Evolutionary conservation across 106 monocot species (phyloP).

Genomic region (Dactylorhiza incarnata): DNA sequence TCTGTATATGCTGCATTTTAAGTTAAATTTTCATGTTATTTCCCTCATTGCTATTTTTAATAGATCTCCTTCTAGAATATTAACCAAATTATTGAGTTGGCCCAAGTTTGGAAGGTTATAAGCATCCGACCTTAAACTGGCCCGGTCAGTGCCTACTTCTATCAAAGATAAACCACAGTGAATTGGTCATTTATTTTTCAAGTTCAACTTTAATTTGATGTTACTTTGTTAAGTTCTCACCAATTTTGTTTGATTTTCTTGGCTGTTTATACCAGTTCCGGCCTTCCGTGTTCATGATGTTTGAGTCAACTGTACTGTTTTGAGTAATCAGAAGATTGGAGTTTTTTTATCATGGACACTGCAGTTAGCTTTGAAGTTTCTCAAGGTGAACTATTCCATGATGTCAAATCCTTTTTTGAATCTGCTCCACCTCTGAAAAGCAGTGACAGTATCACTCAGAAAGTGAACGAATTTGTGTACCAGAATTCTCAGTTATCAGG

Average conservation of each 20-base stretch:
- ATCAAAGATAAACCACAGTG: too few species aligned
- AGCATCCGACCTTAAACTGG: too few species aligned
- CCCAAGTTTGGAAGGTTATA: too few species aligned
- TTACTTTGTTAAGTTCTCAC: not conserved
- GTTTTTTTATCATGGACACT: slow-evolving; percentile 5
- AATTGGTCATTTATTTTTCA: too few species aligned
- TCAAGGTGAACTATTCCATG: slow-evolving; percentile 3
- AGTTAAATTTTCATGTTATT: too few species aligned
- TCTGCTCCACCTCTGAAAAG: slow-evolving; percentile 57
- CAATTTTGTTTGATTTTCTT: not conserved
- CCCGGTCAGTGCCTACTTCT: too few species aligned
- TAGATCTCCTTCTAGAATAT: too few species aligned
- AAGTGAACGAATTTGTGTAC: slow-evolving; percentile 34
- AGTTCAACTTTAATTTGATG: not conserved
- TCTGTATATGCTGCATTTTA: too few species aligned
- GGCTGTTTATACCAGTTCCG: not conserved
- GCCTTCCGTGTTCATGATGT: not conserved
- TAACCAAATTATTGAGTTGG: too few species aligned
- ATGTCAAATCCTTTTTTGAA: slow-evolving; percentile 55
- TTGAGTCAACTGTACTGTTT: not conserved
- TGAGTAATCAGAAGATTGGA: not conserved
- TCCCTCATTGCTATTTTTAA: too few species aligned
- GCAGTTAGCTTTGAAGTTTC: not conserved
- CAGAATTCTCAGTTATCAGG: slow-evolving; percentile 30
- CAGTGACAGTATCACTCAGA: slow-evolving; percentile 25